phyloP scores from a whole-genome alignment of 1,284 basidiomycete genomes.

The Singerocomus rubriflavus region DNA sequence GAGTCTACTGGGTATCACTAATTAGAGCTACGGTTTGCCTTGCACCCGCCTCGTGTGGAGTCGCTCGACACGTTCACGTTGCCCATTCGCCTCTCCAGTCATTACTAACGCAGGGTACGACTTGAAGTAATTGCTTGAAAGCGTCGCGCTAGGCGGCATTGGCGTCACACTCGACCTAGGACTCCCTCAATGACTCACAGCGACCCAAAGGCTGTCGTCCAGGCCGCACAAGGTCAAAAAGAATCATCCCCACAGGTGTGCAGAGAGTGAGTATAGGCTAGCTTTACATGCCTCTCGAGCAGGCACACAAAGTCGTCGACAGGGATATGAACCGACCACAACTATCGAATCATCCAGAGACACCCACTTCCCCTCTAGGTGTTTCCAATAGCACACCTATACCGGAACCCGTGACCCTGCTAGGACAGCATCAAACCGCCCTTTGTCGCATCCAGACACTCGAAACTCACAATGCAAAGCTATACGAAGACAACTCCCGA shows the following conservation, averaged over 20 bases:
- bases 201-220: background rate
- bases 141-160: background rate
- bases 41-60: no score
- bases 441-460: slow-evolving; percentile 32
- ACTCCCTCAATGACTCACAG: slow-evolving; percentile 11
- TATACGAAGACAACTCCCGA: slow-evolving; percentile 50
- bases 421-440: slow-evolving; percentile 34
- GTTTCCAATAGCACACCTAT: slow-evolving; percentile 43
- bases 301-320: background rate
- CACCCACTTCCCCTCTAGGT: slow-evolving; percentile 4
- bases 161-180: background rate
- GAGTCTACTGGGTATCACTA: no score
- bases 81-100: no score
- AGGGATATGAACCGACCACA: slow-evolving; percentile 10
- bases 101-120: no score
- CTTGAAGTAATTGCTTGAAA: background rate
- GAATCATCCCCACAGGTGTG: background rate
- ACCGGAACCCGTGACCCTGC: slow-evolving; percentile 37
- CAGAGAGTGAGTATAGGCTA: slow-evolving; percentile 17
- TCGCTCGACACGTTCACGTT: no score
- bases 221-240: background rate
- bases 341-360: slow-evolving; percentile 36
- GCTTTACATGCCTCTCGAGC: slow-evolving; percentile 15
- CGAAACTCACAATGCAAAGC: slow-evolving; percentile 43
- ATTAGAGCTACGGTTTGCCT: no score